phyloP scores from a whole-genome alignment of 2,329 filamentous ascomycete genomes.

The Nemania serpens region DNA sequence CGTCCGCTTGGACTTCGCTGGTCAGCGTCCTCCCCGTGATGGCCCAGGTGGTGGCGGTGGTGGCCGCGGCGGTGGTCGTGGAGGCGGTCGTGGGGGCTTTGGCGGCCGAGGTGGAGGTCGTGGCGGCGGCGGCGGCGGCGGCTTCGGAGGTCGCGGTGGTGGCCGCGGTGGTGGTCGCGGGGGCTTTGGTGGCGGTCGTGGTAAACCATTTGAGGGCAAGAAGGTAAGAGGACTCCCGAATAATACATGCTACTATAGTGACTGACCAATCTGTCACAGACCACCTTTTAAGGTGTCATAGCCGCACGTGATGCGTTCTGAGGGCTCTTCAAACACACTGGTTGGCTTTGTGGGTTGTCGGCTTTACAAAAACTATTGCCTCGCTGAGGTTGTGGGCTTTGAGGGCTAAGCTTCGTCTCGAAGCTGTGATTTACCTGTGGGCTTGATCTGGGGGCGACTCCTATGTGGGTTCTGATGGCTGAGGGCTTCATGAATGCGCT shows the following conservation, averaged over 20 bases:
- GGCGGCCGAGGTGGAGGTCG: slow-evolving; percentile 44
- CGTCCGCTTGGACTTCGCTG: slow-evolving; percentile 82
- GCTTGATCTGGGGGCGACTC: slow-evolving; percentile 49
- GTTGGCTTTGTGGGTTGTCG: slow-evolving; percentile 63
- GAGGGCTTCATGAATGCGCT: slow-evolving; percentile 32
- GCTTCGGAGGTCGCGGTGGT: slow-evolving; percentile 58
- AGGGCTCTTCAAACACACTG: slow-evolving; percentile 53
- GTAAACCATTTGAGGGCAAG: slow-evolving; percentile 73
- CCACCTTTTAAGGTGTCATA: slow-evolving; percentile 55
- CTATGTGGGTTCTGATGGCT: slow-evolving; percentile 40
- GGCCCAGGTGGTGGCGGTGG: slow-evolving; percentile 58
- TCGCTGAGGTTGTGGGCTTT: slow-evolving; percentile 56
- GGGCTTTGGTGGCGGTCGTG: slow-evolving; percentile 52
- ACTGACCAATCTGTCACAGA: slow-evolving; percentile 18
- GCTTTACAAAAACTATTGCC: slow-evolving; percentile 52
- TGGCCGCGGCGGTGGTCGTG: slow-evolving; percentile 51
- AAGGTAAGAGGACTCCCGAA: slow-evolving; percentile 54
- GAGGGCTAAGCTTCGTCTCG: slow-evolving; percentile 52
- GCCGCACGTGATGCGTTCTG: slow-evolving; percentile 48
- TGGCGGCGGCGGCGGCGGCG: slow-evolving; percentile 52
- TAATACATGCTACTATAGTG: not conserved
- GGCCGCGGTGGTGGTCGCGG: slow-evolving; percentile 49
- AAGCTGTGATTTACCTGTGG: slow-evolving; percentile 61
- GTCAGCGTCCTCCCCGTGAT: slow-evolving; percentile 64
- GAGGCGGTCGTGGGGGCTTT: slow-evolving; percentile 55